Conservation (phyloP, 31 red algal species). For the Endocladia muricata region DNA sequence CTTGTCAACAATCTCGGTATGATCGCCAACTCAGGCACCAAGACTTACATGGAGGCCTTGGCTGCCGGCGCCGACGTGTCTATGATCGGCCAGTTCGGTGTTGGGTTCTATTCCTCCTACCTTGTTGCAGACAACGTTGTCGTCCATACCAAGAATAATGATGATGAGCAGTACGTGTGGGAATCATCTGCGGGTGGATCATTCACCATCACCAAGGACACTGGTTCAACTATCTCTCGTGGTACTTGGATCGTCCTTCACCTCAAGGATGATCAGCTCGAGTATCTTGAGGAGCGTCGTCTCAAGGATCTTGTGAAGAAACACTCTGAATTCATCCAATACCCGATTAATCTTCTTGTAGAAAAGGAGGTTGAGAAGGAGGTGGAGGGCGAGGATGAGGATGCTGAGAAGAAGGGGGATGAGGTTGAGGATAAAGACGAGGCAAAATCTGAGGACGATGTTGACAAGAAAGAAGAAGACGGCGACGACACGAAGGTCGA, state of each 20-base stretch:
- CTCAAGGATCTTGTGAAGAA: constrained; percentile 99
- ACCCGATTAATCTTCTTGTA: constrained; percentile 87
- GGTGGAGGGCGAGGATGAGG: constrained; percentile 83
- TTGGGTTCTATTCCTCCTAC: constrained; percentile 96
- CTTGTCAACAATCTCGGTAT: constrained; percentile 80
- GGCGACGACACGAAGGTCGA: constrained; percentile 67
- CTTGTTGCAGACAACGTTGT: constrained; percentile 93
- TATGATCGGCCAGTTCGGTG: constrained; percentile 99
- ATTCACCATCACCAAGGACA: constrained; percentile 89
- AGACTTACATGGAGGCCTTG: constrained; percentile 92
- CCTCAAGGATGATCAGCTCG: constrained; percentile 96
- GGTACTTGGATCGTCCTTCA: constrained; percentile 93
- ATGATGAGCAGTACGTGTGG: constrained; percentile 95
- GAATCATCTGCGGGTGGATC: constrained; percentile 95
- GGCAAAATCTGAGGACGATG: constrained; percentile 76
- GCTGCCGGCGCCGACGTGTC: constrained; percentile 91
- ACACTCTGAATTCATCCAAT: constrained; percentile 98
- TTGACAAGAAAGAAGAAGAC: constrained; percentile 64
- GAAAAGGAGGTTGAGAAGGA: constrained; percentile 98
- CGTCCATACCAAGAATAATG: constrained; percentile 96
- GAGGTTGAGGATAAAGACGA: no score
- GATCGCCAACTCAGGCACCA: constrained; percentile 96
- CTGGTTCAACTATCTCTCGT: constrained; percentile 61
- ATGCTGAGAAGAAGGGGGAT: constrained; percentile 24
- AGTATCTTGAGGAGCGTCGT: constrained; percentile 94